Base-by-base conservation (phyloP, 228 moss, liverwort and hornwort genomes). In the Sphagnum magellanicum region DNA sequence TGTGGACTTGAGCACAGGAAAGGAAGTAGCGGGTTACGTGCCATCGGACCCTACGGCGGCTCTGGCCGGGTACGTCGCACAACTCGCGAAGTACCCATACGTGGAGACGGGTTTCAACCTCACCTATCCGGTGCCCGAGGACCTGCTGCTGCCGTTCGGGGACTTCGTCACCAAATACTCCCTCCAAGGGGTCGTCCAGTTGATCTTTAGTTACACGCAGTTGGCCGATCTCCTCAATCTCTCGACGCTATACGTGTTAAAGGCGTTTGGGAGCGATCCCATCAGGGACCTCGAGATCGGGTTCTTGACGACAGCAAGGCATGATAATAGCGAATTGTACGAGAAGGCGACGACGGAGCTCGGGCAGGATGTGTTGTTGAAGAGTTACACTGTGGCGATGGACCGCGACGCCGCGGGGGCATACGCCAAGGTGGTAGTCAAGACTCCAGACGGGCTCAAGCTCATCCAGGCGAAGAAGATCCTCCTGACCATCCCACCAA, bases 111-210 rank as follows among this genome's bases (percentile, higher is more conserved):
- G 70, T 4, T 64, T 75, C 5, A 53, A 70, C 50, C 64, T 75
- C 0, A 51, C 63, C 1, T 47, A 64, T 1, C 63, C 74, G 9
- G 55, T 75, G 0, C 74, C 63, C 0, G 53, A 47, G 6, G 74
- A 75, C 16, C 61, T 74, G 51, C 74, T 74, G 4, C 68, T 74
- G 4, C 60, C 68, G 12, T 74, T 74, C 6, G 61, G 68, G 6
- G 52, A 74, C 0, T 74, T 68, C 17, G 74, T 74, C n/a, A 61
- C 11, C 17, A 74, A 70, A 50, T 75, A 70, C 17, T 46, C 48
- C 12, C 63, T 75, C 4, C 50, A 65, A 8, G 6, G 5, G 7
- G 51, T 17, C 8, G 51, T 72, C 15, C 17, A 13, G 4, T 49
- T 50, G 16, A 52, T 72, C 16, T 72, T 72, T 5, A 0, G 1